Evolutionary conservation across 495 filamentous ascomycete genomes (phyloP).

Genomic region (Penicillium turbatum): DNA sequence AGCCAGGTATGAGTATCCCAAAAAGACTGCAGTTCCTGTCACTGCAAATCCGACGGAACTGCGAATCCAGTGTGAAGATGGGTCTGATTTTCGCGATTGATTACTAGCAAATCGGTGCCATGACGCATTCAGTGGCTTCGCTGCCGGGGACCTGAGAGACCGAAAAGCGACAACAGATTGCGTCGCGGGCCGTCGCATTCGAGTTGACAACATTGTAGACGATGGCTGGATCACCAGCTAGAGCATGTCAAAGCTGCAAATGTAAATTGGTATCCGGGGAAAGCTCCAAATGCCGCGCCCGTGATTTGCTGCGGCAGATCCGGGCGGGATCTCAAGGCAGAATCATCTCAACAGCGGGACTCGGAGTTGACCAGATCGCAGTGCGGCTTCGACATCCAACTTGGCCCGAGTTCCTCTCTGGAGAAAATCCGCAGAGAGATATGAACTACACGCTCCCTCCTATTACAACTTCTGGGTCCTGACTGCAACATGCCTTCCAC

Average conservation of each 20-base stretch:
- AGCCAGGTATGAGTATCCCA: conserved; percentile 35
- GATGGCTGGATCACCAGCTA: conserved; percentile 1
- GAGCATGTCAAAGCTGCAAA: conserved; percentile 7
- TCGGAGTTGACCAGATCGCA: conserved; percentile 20
- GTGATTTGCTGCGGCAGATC: conserved; percentile 30
- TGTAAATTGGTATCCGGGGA: conserved; percentile 16
- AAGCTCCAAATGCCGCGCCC: conserved; percentile 7
- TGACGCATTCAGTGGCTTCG: conserved; percentile 21
- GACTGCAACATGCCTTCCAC: conserved; percentile 24
- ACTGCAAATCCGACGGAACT: conserved; percentile 34
- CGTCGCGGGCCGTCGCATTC: conserved; percentile 25
- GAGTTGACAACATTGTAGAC: conserved; percentile 31
- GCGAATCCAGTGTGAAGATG: conserved; percentile 33
- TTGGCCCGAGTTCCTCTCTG: neutral
- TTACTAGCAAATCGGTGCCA: conserved; percentile 34
- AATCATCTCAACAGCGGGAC: conserved; percentile 23
- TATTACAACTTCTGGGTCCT: neutral
- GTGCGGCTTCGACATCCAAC: conserved; percentile 4
- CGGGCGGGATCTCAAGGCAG: conserved; percentile 36
- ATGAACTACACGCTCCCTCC: conserved; percentile 7
- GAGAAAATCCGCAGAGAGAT: neutral
- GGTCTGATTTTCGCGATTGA: conserved; percentile 14
- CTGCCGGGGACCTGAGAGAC: conserved; percentile 13
- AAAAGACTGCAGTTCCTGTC: conserved; percentile 33
- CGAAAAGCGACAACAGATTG: conserved; percentile 19